These are phyloP conservation scores for Serendipita indica DNA, from an alignment of 768 basidiomycete species.

Conservation along the genomic window DNA sequence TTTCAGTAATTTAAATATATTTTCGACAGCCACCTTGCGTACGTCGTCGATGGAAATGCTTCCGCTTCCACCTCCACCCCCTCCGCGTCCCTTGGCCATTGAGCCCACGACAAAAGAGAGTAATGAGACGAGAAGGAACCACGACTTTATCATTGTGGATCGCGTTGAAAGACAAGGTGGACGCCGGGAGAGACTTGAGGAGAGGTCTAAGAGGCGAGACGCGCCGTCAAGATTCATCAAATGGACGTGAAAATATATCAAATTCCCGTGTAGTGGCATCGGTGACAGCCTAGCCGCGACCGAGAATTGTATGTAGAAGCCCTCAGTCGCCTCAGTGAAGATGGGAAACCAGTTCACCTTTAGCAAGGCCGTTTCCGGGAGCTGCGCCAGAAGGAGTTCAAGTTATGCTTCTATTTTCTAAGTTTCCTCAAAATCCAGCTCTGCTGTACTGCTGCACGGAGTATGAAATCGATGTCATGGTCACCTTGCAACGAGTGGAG, in stretches of 20 bases:
- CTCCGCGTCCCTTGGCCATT: not conserved
- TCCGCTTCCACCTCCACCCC: not conserved
- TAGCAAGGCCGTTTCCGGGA: no score
- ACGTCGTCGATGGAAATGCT: not conserved
- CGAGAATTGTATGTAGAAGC: no score
- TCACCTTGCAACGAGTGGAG: no score
- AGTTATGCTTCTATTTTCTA: no score
- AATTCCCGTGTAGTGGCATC: no score
- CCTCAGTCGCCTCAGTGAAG: no score
- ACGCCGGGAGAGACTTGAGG: not conserved
- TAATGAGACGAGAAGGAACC: not conserved
- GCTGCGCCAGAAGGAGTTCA: no score
- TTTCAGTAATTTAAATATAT: not conserved
- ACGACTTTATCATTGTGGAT: not conserved
- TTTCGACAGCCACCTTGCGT: not conserved
- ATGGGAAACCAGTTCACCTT: no score
- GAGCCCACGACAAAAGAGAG: not conserved
- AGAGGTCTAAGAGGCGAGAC: not conserved
- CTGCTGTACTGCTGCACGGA: no score
- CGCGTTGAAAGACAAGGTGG: not conserved
- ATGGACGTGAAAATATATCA: not conserved
- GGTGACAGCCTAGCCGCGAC: no score
- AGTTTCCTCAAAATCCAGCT: no score
- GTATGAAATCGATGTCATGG: no score
- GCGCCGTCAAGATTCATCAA: not conserved